Base-by-base conservation (phyloP, 2,329 filamentous ascomycete genomes). In the Penicillium sp. region DNA sequence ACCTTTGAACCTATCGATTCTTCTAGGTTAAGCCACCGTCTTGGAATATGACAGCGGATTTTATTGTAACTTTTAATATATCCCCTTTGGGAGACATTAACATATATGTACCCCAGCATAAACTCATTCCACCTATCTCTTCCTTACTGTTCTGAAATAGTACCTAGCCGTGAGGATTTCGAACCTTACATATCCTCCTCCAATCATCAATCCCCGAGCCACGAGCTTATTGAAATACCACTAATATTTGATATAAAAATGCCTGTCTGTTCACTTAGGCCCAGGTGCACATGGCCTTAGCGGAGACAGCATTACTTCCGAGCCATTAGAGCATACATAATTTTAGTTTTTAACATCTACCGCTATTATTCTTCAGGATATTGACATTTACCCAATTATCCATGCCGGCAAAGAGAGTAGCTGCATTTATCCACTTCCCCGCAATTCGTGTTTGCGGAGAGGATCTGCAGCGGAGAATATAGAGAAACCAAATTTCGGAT, bases 101-200 rank as follows among this genome's bases (percentile, higher is more conserved):
- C 6, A 16, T 18, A n/a, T 10, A 13, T 32, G 29, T 7, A n/a
- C 24, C 32, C 16, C 5, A 48, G 22, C 6, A 37, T 34, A 51
- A 24, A 51, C 31, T n/a, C 24, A 26, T 42, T 59, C 11, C 29
- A 59, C n/a, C n/a, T n/a, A 59, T 57, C 50, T 59, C 26, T 24
- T 34, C 10, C 44, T 40, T 53, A 18, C 39, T 46, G 50, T 57
- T 50, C 44, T 34, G 39, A 40, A 46, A 48, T n/a, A 48, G 11
- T 29, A 26, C 3, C 2, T 26, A 24, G 22, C 20, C 5, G 4
- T 40, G 18, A 14, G 22, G 24, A 22, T n/a, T 7, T 16, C 4
- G 22, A 11, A 10, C 4, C 5, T 20, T 10, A 37, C 18, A 10
- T 26, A 32, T 53, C 26, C 34, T 46, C 10, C 5, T 26, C 14